Base-by-base conservation (phyloP, 805 yeast genomes). In the Geotrichum ghanense region DNA sequence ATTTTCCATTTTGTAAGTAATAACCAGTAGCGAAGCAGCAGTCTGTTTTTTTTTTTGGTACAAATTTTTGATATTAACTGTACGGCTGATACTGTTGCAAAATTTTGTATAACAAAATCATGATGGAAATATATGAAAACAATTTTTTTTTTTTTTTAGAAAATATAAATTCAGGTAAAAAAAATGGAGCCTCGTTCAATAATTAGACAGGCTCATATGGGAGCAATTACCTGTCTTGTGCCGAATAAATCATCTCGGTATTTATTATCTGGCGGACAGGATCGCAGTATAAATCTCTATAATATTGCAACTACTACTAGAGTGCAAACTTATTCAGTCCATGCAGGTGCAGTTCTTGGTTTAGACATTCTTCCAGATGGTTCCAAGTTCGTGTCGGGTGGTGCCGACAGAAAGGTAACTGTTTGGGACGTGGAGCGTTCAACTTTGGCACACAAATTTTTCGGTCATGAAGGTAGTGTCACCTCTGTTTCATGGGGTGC, bases 371-470 rank as follows among this genome's bases (percentile, higher is more conserved):
- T 53, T 7, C 44, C 40, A 20, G 60, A 56, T 45, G 55, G 56
- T 48, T 17, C 58, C 9, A 42, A 49, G 53, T 62, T 63, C 45
- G 65, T 55, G 19, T 53, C 61, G 41, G 57, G 61, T 24, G 66
- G 67, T 14, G 62, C 63, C 6, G 67, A 63, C 43, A 45, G 62
- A 10, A 48, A 55, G 7, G 60, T 55, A 6, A 53, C 48, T 37
- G 42, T 60, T 4, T 63, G 67, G 63, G 65, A 62, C 44, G 61
- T 59, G 2, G 42, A 51, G 9, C 26, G 57, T 1, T 63, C 61
- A 7, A 34, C 45, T 26, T 48, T 50, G 9, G 27, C 51, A 2
- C 48, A 58, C 14, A 52, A 64, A 39, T 52, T 56, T 37, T 40
- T 54, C 16, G 64, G 60, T 19, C 66, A 63, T 42, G 46, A 42